Evolutionary conservation across 768 basidiomycete species (phyloP).

Genomic region (Termitomyces sp.): DNA sequence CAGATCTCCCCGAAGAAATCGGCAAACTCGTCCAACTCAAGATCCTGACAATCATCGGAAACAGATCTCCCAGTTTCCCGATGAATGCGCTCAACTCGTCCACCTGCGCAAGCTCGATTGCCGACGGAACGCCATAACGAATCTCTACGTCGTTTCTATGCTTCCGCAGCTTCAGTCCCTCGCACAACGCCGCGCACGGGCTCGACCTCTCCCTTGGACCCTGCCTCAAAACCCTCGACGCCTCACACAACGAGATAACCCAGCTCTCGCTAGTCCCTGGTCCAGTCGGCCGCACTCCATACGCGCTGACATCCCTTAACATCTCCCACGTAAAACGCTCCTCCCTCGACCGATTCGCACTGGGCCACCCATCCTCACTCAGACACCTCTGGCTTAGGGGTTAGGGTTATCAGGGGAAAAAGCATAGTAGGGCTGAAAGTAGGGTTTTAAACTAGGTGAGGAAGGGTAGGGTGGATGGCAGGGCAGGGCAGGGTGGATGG

Average conservation of each 20-base stretch:
- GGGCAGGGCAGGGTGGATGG: no score
- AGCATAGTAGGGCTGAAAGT: no score
- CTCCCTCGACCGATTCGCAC: conserved; percentile 67
- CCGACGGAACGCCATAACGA: conserved; percentile 75
- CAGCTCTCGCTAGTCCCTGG: conserved; percentile 59
- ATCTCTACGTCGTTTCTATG: conserved; percentile 63
- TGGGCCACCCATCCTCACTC: conserved; percentile 71
- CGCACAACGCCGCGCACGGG: conserved; percentile 73
- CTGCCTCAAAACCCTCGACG: conserved; percentile 59
- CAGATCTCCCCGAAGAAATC: conserved; percentile 75
- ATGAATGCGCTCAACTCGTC: conserved; percentile 47
- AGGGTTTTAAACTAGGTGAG: no score
- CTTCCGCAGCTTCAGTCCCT: conserved; percentile 67
- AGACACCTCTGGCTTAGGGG: conserved; percentile 66
- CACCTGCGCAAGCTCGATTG: conserved; percentile 76
- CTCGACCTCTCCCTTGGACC: conserved; percentile 77
- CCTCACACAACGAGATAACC: conserved; percentile 87
- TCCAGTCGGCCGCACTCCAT: conserved; percentile 36
- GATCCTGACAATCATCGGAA: conserved; percentile 78
- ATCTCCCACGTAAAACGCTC: conserved; percentile 87
- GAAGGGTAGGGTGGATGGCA: no score
- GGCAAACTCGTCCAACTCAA: conserved; percentile 66
- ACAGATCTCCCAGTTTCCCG: conserved; percentile 72
- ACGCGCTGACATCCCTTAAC: conserved; percentile 71
- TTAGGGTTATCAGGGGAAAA: no score